Conservation (phyloP, 2,329 filamentous ascomycete genomes). For the Pseudogymnoascus sp. region DNA sequence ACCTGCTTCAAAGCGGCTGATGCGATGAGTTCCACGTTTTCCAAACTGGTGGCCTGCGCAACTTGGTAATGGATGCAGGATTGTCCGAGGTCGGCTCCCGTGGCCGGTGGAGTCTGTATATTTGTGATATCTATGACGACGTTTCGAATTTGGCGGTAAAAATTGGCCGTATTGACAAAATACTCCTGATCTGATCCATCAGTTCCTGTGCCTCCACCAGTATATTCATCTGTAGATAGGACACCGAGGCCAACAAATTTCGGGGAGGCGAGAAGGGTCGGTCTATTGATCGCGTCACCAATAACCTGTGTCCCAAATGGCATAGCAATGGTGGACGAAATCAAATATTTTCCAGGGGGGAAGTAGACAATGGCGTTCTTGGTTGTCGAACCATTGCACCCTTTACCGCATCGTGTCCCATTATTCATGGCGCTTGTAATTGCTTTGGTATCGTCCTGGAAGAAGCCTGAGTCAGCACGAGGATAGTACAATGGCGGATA, state of each 20-base stretch:
- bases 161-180: conserved; percentile 32
- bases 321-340: conserved; percentile 62
- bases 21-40: conserved; percentile 33
- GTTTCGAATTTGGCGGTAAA: conserved; percentile 55
- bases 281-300: too few species aligned
- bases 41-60: conserved; percentile 46
- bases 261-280: too few species aligned
- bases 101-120: too few species aligned
- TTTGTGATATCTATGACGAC: conserved; percentile 55
- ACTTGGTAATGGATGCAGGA: conserved; percentile 42
- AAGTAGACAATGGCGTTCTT: conserved; percentile 81
- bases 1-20: neutral
- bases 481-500: too few species aligned
- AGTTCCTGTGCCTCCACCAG: neutral
- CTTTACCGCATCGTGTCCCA: conserved; percentile 26
- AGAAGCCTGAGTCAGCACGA: neutral
- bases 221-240: too few species aligned
- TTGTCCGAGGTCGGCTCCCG: conserved; percentile 34
- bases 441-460: conserved; percentile 14
- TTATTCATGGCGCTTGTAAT: conserved; percentile 5
- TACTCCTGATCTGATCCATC: neutral
- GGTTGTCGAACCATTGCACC: conserved; percentile 71
- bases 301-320: too few species aligned
- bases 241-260: too few species aligned
- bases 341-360: conserved; percentile 74